Evolutionary conservation across 164 flowering plant genomes (phyloP), one percentile per base, ranked within the genome.

Genomic region (Chimonanthus salicifolius): DNA sequence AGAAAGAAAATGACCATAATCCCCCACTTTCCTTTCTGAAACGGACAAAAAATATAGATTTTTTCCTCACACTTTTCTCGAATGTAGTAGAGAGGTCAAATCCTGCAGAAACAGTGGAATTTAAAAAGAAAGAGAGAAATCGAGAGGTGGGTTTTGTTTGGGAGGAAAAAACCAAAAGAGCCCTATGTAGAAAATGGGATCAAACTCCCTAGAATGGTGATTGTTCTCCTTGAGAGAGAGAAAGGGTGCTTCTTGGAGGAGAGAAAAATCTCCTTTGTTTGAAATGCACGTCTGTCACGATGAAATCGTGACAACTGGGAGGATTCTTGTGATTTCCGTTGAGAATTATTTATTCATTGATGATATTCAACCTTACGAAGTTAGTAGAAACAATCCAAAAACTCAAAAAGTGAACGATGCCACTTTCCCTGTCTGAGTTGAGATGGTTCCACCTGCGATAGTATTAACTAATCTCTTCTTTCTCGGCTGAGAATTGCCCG

Each of bases 121-220:
- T 21, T 20, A 16, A 64, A 70, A 45, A 50, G 63, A 48, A 20
- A 50, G 47, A n/a, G 49, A 9, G n/a, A 16, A 66, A 73, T 43
- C 69, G 11, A 58, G 18, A 49, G 68, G 62, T 63, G 69, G 69
- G 21, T 64, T 49, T 47, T 72, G 74, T 18, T 48, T 49, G 68
- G 46, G 33, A n/a, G 20, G 47, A 50, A 73, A 47, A 50, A 65
- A 50, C 43, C n/a, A n/a, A 18, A 43, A 50, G 65, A 43, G 10
- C 15, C 21, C 13, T 16, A 1, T 68, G n/a, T 7, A 54, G 9
- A 6, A n/a, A 71, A 9, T 2, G 21, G n/a, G 62, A 71, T 74
- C 67, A 74, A 15, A 54, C 6, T 4, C 47, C 48, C 46, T 11
- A 16, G 16, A 2, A 68, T n/a, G 70, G 44, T 13, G 33, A 54